Evolutionary conservation across 2,329 filamentous ascomycete genomes (phyloP).

Genomic region (Rhinocladiella mackenziei): DNA sequence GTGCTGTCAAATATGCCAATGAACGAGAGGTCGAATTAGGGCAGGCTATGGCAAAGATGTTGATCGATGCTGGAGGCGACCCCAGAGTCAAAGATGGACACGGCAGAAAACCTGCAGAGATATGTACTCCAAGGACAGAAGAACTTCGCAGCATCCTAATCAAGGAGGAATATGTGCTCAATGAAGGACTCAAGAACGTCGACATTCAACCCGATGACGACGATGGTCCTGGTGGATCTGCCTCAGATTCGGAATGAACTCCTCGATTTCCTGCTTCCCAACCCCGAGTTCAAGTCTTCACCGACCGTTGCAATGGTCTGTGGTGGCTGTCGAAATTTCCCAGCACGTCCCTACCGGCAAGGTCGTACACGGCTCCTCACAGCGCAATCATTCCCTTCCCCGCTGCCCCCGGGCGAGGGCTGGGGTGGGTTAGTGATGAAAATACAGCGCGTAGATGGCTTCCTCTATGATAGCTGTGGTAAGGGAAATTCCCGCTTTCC

Average conservation of each 20-base stretch:
- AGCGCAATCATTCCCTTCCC: too few species aligned
- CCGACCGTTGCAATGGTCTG: too few species aligned
- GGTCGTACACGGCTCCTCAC: too few species aligned
- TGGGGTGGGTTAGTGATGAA: too few species aligned
- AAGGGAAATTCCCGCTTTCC: too few species aligned
- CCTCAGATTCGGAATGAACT: conserved; percentile 26
- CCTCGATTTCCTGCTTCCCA: background rate
- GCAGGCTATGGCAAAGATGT: conserved; percentile 47
- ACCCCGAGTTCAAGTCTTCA: background rate
- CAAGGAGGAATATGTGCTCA: conserved; percentile 46
- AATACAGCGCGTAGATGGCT: too few species aligned
- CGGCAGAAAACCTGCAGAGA: conserved; percentile 44
- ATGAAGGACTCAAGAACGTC: conserved; percentile 40
- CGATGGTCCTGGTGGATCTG: conserved; percentile 25
- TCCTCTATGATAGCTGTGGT: too few species aligned
- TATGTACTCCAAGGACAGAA: conserved; percentile 42
- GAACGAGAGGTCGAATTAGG: conserved; percentile 44
- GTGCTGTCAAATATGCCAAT: conserved; percentile 45
- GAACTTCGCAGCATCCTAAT: conserved; percentile 42
- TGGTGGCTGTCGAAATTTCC: too few species aligned
- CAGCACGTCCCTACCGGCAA: too few species aligned
- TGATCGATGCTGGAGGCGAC: conserved; percentile 48
- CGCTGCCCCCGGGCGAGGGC: too few species aligned
- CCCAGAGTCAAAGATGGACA: conserved; percentile 47
- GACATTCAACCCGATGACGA: conserved; percentile 35